Percentiles rank a stretch among this genome's conserved stretches.
phyloP scores from a whole-genome alignment of 352 stramenopile genomes.

The Pythium periplocum region DNA sequence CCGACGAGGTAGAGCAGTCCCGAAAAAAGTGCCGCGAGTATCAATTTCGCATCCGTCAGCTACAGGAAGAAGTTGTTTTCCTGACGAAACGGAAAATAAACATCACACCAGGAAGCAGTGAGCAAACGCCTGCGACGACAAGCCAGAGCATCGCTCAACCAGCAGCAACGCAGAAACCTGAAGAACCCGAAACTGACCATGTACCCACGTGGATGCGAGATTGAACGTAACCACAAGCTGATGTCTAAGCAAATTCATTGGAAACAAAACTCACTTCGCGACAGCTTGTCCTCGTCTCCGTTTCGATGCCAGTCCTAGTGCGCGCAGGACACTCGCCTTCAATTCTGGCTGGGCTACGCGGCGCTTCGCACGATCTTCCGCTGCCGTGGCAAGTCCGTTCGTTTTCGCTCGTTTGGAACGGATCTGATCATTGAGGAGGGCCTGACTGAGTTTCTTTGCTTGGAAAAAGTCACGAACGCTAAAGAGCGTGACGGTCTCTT shows the following conservation, averaged over 20 bases:
- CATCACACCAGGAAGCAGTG: not conserved
- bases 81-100: slow-evolving; percentile 39
- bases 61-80: slow-evolving; percentile 66
- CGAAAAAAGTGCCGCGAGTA: slow-evolving; percentile 44
- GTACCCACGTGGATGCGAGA: slow-evolving; percentile 14
- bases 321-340: slow-evolving; percentile 40
- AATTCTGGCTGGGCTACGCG: slow-evolving; percentile 16
- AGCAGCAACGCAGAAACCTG: not conserved
- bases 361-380: slow-evolving; percentile 24
- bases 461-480: slow-evolving; percentile 68
- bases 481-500: slow-evolving; percentile 76
- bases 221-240: slow-evolving; percentile 5
- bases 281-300: slow-evolving; percentile 11
- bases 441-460: slow-evolving; percentile 64
- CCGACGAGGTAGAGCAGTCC: slow-evolving; percentile 38
- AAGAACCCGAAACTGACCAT: slow-evolving; percentile 17
- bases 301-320: slow-evolving; percentile 17
- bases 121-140: not conserved
- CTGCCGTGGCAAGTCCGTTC: not conserved
- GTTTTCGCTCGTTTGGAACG: slow-evolving; percentile 36
- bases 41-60: slow-evolving; percentile 61
- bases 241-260: too few relatives aligned
- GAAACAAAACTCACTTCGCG: too few relatives aligned
- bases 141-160: slow-evolving; percentile 1
- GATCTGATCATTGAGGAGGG: slow-evolving; percentile 71